Evolutionary conservation across 371 early-diverging fungal genomes (phyloP).

Genomic region (Entomophthora muscae): DNA sequence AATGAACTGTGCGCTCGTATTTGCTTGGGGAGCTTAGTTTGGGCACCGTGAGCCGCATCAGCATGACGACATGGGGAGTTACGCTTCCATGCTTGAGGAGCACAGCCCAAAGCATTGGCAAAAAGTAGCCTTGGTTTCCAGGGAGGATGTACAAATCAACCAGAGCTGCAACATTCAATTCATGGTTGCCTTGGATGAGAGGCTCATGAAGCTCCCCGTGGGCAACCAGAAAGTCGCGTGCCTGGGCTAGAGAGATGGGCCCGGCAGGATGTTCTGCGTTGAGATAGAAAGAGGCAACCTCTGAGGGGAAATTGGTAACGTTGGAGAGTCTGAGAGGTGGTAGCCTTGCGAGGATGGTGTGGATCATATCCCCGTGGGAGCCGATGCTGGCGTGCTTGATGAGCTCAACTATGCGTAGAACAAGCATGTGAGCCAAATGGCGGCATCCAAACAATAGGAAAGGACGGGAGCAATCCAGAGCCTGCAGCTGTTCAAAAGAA

Average conservation of each 20-base stretch:
- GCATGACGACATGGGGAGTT: background rate
- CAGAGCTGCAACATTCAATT: background rate
- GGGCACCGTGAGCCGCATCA: background rate
- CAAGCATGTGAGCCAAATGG: background rate
- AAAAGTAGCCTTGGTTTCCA: background rate
- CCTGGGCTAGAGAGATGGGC: background rate
- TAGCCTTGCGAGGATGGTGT: background rate
- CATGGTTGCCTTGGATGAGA: background rate
- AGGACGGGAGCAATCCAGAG: background rate
- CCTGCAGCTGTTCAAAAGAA: background rate
- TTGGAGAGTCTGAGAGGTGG: background rate
- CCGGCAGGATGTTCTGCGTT: background rate
- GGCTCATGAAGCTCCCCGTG: background rate
- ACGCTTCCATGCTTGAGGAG: background rate
- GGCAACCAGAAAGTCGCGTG: background rate
- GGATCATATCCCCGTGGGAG: background rate
- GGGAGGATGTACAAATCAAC: background rate
- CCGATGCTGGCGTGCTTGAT: background rate
- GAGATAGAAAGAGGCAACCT: background rate
- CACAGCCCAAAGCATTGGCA: background rate
- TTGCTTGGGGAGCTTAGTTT: background rate
- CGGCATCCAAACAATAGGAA: background rate
- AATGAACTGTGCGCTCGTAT: background rate
- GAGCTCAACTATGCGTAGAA: background rate
- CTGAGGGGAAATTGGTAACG: background rate